A percentile compares a stretch with the other conserved stretches of the same genome.
Evolutionary conservation across 768 basidiomycete genomes (phyloP).

Genomic region (Xerocomus brunneocitrinus): DNA sequence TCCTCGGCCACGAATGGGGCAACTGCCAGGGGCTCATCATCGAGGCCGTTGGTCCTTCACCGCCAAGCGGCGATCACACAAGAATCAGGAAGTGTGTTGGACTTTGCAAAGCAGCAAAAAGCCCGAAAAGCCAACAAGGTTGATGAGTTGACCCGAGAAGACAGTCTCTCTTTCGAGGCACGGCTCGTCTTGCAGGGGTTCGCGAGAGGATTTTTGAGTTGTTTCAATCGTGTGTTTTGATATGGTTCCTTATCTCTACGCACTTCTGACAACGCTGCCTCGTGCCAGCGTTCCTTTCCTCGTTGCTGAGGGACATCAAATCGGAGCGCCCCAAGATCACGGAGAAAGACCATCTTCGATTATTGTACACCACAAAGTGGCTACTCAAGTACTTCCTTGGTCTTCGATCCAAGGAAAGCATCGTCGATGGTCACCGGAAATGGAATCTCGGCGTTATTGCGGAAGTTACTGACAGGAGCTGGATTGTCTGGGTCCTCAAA

Average conservation of each 20-base stretch:
- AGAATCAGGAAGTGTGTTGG: constrained; percentile 67
- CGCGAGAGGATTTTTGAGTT: constrained; percentile 69
- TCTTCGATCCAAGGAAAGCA: constrained; percentile 37
- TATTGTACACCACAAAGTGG: constrained; percentile 86
- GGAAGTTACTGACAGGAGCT: constrained; percentile 80
- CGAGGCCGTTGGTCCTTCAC: constrained; percentile 72
- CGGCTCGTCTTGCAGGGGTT: constrained; percentile 60
- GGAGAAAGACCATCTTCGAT: constrained; percentile 90
- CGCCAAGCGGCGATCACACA: constrained; percentile 74
- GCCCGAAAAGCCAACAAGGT: constrained; percentile 55
- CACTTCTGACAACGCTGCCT: constrained; percentile 15
- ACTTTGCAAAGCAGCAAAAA: constrained; percentile 60
- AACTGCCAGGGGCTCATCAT: constrained; percentile 25
- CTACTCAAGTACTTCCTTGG: constrained; percentile 86
- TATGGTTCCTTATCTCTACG: constrained; percentile 5
- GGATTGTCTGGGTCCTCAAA: constrained; percentile 87
- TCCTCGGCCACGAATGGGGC: constrained; percentile 19
- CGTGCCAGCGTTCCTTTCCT: constrained; percentile 74
- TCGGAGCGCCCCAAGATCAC: constrained; percentile 88
- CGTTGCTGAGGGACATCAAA: constrained; percentile 87
- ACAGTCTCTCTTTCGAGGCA: constrained; percentile 65
- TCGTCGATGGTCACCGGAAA: constrained; percentile 25
- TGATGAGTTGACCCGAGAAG: constrained; percentile 65
- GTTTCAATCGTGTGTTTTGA: constrained; percentile 77
- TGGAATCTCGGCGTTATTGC: constrained; percentile 75